Evolutionary conservation across 2,329 filamentous ascomycete genomes (phyloP).

Genomic region (Reticulascus tulasneorum): DNA sequence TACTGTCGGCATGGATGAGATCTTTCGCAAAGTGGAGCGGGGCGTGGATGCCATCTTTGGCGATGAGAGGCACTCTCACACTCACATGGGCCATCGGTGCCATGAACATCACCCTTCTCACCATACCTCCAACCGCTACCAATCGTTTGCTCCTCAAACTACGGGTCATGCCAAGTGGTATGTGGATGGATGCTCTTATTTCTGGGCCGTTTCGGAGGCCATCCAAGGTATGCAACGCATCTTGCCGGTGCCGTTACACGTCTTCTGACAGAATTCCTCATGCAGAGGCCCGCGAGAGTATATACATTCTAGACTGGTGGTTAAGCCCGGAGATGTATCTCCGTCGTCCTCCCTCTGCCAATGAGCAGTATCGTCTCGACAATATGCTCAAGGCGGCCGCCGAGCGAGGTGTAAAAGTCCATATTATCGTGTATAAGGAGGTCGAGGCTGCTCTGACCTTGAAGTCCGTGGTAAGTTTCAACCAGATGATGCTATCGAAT

Average conservation of each 20-base stretch:
- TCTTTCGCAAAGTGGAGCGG: conserved; percentile 42
- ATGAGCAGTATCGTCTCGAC: conserved; percentile 81
- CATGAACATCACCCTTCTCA: conserved; percentile 36
- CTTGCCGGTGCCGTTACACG: not conserved
- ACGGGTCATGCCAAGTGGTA: conserved; percentile 81
- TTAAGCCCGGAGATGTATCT: conserved; percentile 84
- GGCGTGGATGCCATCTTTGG: conserved; percentile 35
- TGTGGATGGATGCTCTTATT: conserved; percentile 79
- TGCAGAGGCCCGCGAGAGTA: conserved; percentile 64
- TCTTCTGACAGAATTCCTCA: conserved; percentile 11
- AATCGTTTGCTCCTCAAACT: conserved; percentile 70
- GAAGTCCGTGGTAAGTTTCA: conserved; percentile 38
- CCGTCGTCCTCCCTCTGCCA: conserved; percentile 73
- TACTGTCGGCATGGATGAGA: conserved; percentile 27
- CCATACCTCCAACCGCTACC: conserved; percentile 49
- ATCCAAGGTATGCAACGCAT: conserved; percentile 52
- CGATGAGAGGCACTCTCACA: conserved; percentile 41
- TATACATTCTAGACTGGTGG: conserved; percentile 92
- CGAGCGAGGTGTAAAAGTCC: conserved; percentile 76
- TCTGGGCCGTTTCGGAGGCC: conserved; percentile 78
- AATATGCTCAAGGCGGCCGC: conserved; percentile 78
- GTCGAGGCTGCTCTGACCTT: conserved; percentile 73
- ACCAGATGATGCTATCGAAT: conserved; percentile 58
- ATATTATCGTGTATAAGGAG: conserved; percentile 91
- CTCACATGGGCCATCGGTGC: conserved; percentile 35